Conservation (phyloP, 805 yeast species). For the Candida ipomoeae region DNA sequence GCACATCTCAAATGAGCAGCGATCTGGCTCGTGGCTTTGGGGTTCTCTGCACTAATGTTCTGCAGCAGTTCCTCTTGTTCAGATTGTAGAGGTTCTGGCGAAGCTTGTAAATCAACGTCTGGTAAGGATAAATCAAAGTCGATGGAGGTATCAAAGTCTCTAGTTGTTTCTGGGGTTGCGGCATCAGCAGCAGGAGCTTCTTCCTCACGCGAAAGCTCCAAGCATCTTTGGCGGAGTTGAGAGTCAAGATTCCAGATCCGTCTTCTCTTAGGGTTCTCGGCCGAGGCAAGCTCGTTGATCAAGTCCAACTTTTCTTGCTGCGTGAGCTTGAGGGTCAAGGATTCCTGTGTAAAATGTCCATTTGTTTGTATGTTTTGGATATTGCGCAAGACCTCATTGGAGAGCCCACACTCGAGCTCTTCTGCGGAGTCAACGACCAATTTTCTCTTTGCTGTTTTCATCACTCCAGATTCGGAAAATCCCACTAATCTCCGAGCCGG, state of each 20-base stretch:
- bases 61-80: slow-evolving; percentile 17
- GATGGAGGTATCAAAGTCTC: slow-evolving; percentile 17
- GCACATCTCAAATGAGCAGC: slow-evolving; percentile 43
- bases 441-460: slow-evolving; percentile 45
- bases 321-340: slow-evolving; percentile 26
- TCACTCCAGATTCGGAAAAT: slow-evolving; percentile 38
- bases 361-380: slow-evolving; percentile 26
- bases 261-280: slow-evolving; percentile 27
- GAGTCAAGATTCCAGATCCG: slow-evolving; percentile 28
- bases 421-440: slow-evolving; percentile 42
- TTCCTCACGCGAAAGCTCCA: slow-evolving; percentile 23
- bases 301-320: slow-evolving; percentile 31
- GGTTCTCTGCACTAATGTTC: slow-evolving; percentile 24
- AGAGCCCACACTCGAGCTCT: slow-evolving; percentile 43
- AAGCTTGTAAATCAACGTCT: slow-evolving; percentile 21
- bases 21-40: slow-evolving; percentile 50
- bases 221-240: slow-evolving; percentile 26
- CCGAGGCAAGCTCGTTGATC: slow-evolving; percentile 32
- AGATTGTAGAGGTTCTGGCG: slow-evolving; percentile 3
- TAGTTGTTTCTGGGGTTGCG: slow-evolving; percentile 4
- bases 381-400: slow-evolving; percentile 29
- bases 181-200: slow-evolving; percentile 13
- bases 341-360: slow-evolving; percentile 15
- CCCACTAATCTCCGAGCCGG: slow-evolving; percentile 29
- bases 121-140: slow-evolving; percentile 27